Evolutionary conservation across 345 rosid species (phyloP).

Genomic region (Hypericum perforatum): DNA sequence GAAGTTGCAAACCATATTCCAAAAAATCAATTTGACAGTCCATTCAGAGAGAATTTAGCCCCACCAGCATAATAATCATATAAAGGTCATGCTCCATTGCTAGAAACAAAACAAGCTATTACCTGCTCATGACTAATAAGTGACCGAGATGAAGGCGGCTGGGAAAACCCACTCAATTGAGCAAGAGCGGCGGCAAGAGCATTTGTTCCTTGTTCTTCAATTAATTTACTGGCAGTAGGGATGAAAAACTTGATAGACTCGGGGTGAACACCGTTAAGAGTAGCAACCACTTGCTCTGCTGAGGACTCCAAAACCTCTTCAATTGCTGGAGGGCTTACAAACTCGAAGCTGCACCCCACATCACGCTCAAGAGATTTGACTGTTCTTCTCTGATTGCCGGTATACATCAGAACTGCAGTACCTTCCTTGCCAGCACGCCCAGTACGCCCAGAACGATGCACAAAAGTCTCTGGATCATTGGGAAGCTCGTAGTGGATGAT

Average conservation of each 20-base stretch:
- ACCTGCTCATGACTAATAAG: conserved; percentile 94
- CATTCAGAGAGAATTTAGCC: no score
- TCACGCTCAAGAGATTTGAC: conserved; percentile 87
- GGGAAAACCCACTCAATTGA: conserved; percentile 82
- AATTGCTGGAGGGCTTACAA: conserved; percentile 66
- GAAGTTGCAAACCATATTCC: no score
- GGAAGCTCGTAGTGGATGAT: conserved; percentile 95
- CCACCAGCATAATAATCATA: no score
- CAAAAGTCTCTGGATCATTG: conserved; percentile 94
- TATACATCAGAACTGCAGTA: conserved; percentile 75
- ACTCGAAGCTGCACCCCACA: conserved; percentile 80
- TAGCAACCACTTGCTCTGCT: conserved; percentile 79
- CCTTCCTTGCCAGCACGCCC: conserved; percentile 99
- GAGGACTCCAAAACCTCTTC: conserved; percentile 78
- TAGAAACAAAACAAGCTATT: not conserved
- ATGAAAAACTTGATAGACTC: conserved; percentile 66
- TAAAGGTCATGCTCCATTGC: no score
- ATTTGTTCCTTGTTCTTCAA: conserved; percentile 65
- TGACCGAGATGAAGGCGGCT: conserved; percentile 86
- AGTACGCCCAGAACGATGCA: conserved; percentile 98
- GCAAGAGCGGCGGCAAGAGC: conserved; percentile 98
- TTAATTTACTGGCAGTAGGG: conserved; percentile 66
- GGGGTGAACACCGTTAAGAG: conserved; percentile 81
- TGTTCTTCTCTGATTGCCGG: conserved; percentile 76
- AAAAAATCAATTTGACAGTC: no score